phyloP scores from a whole-genome alignment of 225 moss, liverwort and hornwort species.

The Rhytidiadelphus loreus region DNA sequence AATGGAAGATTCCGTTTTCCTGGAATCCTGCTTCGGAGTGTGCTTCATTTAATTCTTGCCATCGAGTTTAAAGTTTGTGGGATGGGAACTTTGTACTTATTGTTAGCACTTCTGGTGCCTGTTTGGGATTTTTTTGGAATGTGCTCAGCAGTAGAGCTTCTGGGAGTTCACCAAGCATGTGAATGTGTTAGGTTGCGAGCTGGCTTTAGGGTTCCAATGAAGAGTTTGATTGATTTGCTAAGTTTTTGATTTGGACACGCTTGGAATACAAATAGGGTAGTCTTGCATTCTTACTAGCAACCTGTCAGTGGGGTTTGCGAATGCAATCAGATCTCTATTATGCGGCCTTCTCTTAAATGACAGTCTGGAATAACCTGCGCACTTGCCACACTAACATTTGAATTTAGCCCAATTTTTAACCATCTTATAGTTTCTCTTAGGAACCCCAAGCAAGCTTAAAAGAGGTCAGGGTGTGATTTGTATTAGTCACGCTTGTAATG shows the following conservation, averaged over 20 bases:
- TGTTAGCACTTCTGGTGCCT: not conserved
- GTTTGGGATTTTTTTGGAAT: not conserved
- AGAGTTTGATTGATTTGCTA: not conserved
- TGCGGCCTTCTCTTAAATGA: too few species aligned
- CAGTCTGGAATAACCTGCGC: not conserved
- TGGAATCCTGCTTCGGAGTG: not conserved
- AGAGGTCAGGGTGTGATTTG: not conserved
- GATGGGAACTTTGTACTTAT: too few species aligned
- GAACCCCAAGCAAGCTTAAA: too few species aligned
- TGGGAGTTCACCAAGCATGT: not conserved
- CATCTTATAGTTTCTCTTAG: too few species aligned
- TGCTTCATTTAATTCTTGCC: not conserved
- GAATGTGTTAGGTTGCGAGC: not conserved
- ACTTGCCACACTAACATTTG: not conserved
- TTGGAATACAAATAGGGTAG: not conserved
- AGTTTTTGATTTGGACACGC: not conserved
- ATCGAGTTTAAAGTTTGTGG: not conserved
- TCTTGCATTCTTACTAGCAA: not conserved
- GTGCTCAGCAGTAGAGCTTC: not conserved
- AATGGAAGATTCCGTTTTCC: not conserved
- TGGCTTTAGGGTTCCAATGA: not conserved
- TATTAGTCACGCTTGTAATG: not conserved
- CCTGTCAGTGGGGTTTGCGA: not conserved
- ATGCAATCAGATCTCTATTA: not conserved
- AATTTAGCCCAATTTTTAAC: not conserved